Base-by-base conservation (phyloP, 2,329 filamentous ascomycete genomes). In the Penicillium glabrum region DNA sequence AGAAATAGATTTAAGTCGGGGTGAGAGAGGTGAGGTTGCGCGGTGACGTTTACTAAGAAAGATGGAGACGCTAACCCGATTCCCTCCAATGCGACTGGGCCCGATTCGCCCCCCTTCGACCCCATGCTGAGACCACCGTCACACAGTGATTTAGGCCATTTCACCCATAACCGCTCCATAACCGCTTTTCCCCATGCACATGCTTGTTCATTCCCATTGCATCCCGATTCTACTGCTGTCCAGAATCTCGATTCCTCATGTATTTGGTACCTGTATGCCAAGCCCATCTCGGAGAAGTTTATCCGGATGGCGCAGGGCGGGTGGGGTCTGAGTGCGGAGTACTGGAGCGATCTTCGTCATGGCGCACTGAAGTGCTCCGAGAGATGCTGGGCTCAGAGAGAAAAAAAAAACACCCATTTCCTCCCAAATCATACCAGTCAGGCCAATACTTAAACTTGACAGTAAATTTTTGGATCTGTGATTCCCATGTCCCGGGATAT, bases 1-100 rank as follows among this genome's bases (percentile, higher is more conserved):
- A 54, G 51, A 31, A 52, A 50, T 60, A 33, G 51, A 53, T 62
- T 59, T 56, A 58, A 62, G 51, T 61, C 50, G 59, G 37, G 47
- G 55, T 53, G 47, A 47, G 57, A 58, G 61, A 67, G 54, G 56
- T 68, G 67, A 72, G 65, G 67, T 72, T 68, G 69, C 66, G 65
- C 62, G 59, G 68, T 71, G 68, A 72, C 67, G 70, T 71, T 71
- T 61, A 69, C 66, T 69, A 68, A 68, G 62, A 60, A 48, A 58
- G 56, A 55, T 53, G 51, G 62, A 57, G 62, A 61, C 63, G 61
- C 64, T 71, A 67, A 66, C 58, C 57, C 54, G 52, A 61, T 69
- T 53, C 62, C 56, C 61, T 57, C 50, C 44, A 43, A 43, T 45
- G 49, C 46, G 47, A 48, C 44, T 47, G 53, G 56, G 53, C 57